phyloP scores from a whole-genome alignment of 139 green algal species.

The Astrephomene gubernaculifera region DNA sequence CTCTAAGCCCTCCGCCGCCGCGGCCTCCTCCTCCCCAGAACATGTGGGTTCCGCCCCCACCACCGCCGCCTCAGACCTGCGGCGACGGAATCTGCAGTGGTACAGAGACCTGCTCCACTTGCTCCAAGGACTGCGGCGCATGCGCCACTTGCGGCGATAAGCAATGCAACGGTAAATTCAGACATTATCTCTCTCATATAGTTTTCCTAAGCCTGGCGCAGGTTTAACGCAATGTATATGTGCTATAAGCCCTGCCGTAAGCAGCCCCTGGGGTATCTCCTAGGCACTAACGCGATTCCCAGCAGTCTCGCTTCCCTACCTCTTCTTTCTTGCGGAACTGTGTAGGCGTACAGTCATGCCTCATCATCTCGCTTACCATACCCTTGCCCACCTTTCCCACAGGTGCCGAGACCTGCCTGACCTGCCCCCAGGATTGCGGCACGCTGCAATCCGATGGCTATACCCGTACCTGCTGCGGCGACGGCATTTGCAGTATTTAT shows the following conservation, averaged over 20 bases:
- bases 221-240: no score
- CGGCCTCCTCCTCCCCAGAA: neutral
- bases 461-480: conserved; percentile 14
- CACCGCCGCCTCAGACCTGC: neutral
- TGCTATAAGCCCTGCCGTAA: no score
- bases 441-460: no score
- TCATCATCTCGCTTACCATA: no score
- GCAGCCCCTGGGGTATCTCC: no score
- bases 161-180: neutral
- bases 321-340: no score
- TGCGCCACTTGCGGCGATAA: conserved; percentile 5
- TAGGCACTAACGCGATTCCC: no score
- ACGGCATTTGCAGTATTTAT: neutral
- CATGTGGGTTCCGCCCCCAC: neutral
- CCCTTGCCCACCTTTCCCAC: no score
- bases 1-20: neutral
- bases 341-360: no score
- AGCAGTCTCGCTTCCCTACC: no score
- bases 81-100: neutral
- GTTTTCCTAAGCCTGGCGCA: no score
- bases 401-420: conserved; percentile 11
- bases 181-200: no score
- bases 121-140: neutral
- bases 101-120: neutral
- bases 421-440: conserved; percentile 32